Base-by-base conservation (phyloP, 371 early-diverging fungal species). In the Syncephalastrum monosporum region DNA sequence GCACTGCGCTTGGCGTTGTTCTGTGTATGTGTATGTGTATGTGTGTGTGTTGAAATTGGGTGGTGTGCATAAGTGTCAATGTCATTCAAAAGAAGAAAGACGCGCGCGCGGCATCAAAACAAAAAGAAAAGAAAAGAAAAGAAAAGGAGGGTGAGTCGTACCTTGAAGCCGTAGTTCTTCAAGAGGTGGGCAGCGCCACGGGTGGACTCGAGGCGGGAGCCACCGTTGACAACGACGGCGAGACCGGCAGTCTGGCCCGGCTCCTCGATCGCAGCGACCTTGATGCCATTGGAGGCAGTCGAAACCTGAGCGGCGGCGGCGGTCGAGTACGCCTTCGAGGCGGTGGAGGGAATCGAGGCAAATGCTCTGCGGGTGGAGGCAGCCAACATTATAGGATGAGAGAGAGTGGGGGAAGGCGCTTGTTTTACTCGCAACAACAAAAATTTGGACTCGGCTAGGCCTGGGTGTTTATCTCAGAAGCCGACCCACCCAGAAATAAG, bases 141-240 rank as follows among this genome's bases (percentile, higher is more conserved):
- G n/a, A n/a, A 21, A 21, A 21, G 21, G 21, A 21, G 2, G 21
- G 21, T 21, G 25, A 4, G 50, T 29, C 50, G 62, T 82, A 93
- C 96, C 90, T 93, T 91, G 84, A 96, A 90, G 42, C 93, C 89
- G 61, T 89, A 89, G 74, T 86, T 90, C 88, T 96, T 95, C 67
- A 93, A 83, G 60, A 84, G 90, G 78, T 96, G 95, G 42, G 96
- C 89, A 23, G 85, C 90, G 58, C 97, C 97, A 51, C 82, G 79
- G 60, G 84, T 84, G 52, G 70, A 71, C 79, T 98, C 96, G 75
- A 82, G 83, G 54, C 97, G 89, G 49, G 92, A 75, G 50, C 98
- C 98, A 52, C 93, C 94, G 59, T 90, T 90, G 61, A 95, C 79
- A 59, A 96, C 91, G 25, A 97, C 72, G 19, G 96, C 88, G 48